Base-by-base conservation (phyloP, 1,284 basidiomycete species). In the Laetiporus sulphureus region DNA sequence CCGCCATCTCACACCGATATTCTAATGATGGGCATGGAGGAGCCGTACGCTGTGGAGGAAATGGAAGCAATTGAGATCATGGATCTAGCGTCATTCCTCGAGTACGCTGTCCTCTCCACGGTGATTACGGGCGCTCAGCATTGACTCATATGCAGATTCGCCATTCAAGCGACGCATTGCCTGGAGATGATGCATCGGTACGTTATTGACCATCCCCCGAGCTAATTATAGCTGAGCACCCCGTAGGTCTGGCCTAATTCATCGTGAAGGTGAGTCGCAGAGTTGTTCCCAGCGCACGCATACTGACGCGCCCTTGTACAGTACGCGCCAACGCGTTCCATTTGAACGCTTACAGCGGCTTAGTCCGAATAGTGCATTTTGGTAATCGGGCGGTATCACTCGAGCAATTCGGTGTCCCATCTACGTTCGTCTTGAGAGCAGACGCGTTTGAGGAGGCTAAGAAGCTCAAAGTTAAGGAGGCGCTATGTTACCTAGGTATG, bases 261-360 rank as follows among this genome's bases (percentile, higher is more conserved):
- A 85, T 58, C 70, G 81, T 42, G 82, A 85, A 75, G 72, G 77
- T 76, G 49, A 31, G 51, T 40, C 10, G 5, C 38, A 8, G 12
- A 24, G 32, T 6, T 32, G 32, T 13, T 6, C 11, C 18, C 16
- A 6, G 6, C 16, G 12, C 16, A 34, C 20, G 6, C n/a, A 16
- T 13, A 29, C n/a, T 41, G 23, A 38, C 19, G 29, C 29, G 11
- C 40, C 25, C 15, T 12, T 18, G n/a, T 35, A 4, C 48, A 80
- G 80, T 85, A 29, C 77, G 82, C 22, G 80, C 80, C 4, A 84
- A 84, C 53, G 80, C 81, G 1, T 84, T 83, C 55, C 81, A 84
- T 58, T 64, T 82, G 19, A 83, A 81, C 51, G 69, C 77, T 2
- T 75, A 82, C 56, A 77, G 78, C 31, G 79, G 79, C 12, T 66